Base-by-base conservation (phyloP, 495 filamentous ascomycete genomes). In the Oleoguttula mirabilis region DNA sequence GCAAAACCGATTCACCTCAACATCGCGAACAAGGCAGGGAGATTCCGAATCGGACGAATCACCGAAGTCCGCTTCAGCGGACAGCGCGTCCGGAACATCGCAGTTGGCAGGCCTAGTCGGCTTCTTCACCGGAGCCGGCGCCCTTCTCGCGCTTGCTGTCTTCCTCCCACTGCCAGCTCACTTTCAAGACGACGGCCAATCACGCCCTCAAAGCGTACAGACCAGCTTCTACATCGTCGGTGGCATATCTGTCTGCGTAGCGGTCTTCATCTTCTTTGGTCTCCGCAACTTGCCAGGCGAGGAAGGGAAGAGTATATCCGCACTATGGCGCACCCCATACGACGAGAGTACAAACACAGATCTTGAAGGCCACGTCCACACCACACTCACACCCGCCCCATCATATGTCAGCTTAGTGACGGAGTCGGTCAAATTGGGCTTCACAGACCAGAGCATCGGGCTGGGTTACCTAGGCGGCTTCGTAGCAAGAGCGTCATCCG, bases 391-490 rank as follows among this genome's bases (percentile, higher is more conserved):
- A 2, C 48, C 48, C 1, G 42, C 48, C 10, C 45, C 56, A n/a
- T 57, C 62, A 1, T 63, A 60, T 44, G 38, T 52, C 3, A 41
- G 41, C 4, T 46, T 60, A 11, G 51, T 94, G 21, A 60, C 67
- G 2, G 71, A 76, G n/a, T 77, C 86, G 0, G 55, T 88, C 31
- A 60, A 63, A 6, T 65, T 94, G n/a, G 88, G 82, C 10, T 73
- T 83, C 48, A 75, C 66, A 16, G 79, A 88, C 55, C 66, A 71
- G 19, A 72, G 78, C 36, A 88, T 99, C 54, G 77, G 77, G 28
- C 69, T 96, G 0, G 85, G 82, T 14, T 99, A 96, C 52, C 63
- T 95, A 0, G 90, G 88, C 42, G 88, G 88, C 12, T 94, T 99
- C 49, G 88, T 96, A 0, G 90, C 92, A 3, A 77, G 90, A 37